These are phyloP conservation scores for Cystofilobasidium capitatum DNA, from an alignment of 768 basidiomycete genomes.

Conservation along the genomic window DNA sequence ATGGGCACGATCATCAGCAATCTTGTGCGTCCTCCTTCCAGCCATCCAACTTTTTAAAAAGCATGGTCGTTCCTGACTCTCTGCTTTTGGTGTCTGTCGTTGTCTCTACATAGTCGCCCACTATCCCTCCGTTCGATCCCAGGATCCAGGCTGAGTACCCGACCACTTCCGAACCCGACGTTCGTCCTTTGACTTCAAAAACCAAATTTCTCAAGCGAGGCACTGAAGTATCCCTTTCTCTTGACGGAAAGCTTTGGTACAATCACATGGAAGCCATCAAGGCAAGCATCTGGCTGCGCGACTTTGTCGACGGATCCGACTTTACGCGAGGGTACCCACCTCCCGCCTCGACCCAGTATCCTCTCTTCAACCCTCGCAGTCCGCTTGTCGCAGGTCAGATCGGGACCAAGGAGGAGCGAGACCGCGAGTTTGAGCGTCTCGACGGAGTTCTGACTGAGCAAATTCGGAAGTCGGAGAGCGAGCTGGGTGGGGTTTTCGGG, in stretches of 20 bases:
- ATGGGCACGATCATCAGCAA: neutral
- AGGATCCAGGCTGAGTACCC: neutral
- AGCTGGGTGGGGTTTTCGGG: neutral
- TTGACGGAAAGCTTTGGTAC: neutral
- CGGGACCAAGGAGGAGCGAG: neutral
- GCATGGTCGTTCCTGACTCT: neutral
- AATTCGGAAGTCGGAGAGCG: neutral
- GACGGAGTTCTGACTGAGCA: neutral
- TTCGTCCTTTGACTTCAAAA: neutral
- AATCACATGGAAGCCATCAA: neutral
- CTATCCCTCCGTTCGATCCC: neutral
- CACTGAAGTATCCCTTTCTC: neutral
- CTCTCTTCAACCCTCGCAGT: too few species aligned
- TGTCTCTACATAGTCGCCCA: neutral
- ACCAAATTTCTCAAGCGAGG: too few species aligned
- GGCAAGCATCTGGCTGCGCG: neutral
- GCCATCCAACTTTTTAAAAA: too few species aligned
- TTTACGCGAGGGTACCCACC: too few species aligned
- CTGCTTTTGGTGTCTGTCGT: neutral
- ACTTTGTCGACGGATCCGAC: neutral
- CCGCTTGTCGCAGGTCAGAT: too few species aligned
- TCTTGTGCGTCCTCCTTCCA: neutral
- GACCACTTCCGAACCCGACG: neutral
- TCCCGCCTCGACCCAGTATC: too few species aligned
- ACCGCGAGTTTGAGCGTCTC: neutral